phyloP scores from a whole-genome alignment of 805 yeast genomes.

The Yarrowia divulgata region DNA sequence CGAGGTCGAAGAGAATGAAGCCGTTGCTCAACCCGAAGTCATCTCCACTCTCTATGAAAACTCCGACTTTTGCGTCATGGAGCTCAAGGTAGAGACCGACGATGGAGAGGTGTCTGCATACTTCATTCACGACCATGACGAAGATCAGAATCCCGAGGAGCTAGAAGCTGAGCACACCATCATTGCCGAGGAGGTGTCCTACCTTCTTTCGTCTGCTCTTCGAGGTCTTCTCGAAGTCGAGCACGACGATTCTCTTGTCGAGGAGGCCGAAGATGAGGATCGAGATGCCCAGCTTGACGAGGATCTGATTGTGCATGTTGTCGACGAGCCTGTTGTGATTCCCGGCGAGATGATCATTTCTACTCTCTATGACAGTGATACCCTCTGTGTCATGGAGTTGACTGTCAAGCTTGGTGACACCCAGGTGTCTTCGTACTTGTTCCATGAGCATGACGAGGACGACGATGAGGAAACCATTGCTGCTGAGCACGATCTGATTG shows the following conservation, averaged over 20 bases:
- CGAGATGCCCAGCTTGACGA: conserved; percentile 15
- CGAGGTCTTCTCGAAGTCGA: conserved; percentile 19
- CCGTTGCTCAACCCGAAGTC: conserved; percentile 1
- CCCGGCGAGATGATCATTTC: conserved; percentile 21
- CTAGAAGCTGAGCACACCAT: conserved; percentile 10
- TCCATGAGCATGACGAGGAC: conserved; percentile 30
- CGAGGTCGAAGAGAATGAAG: neutral
- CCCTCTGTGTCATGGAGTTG: conserved; percentile 22
- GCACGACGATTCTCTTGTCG: conserved; percentile 4
- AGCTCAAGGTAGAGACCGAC: conserved; percentile 14
- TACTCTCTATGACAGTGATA: conserved; percentile 28
- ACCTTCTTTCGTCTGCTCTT: conserved; percentile 6
- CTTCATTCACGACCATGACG: conserved; percentile 35
- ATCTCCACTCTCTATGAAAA: conserved; percentile 29
- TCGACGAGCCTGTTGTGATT: conserved; percentile 4
- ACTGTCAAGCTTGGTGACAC: conserved; percentile 26
- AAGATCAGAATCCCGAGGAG: conserved; percentile 29
- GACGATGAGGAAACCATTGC: conserved; percentile 9
- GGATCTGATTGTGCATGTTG: conserved; percentile 4
- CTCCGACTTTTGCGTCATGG: neutral
- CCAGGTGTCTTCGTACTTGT: conserved; percentile 15
- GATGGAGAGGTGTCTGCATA: conserved; percentile 20
- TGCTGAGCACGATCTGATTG: conserved; percentile 10
- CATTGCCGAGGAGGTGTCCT: conserved; percentile 20
- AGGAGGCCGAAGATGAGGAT: conserved; percentile 13